These are phyloP conservation scores for Candida nonsorbophila DNA, from an alignment of 805 yeast species.

Conservation along the genomic window DNA sequence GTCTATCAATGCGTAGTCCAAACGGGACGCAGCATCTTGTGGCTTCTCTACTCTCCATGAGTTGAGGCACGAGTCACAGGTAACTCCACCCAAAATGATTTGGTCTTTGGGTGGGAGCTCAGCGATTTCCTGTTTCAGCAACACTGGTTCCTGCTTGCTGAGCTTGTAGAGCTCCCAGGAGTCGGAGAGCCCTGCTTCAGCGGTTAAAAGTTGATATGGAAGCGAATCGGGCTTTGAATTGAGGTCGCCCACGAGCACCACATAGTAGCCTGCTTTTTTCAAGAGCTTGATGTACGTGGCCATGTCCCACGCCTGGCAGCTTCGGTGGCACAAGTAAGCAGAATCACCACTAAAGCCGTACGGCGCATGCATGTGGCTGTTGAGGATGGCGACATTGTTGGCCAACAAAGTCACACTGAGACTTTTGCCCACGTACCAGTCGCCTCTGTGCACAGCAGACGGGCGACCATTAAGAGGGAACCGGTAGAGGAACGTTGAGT, in stretches of 20 bases:
- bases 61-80: slow-evolving; percentile 84
- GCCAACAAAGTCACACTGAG: slow-evolving; percentile 65
- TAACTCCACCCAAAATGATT: slow-evolving; percentile 68
- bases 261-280: slow-evolving; percentile 72
- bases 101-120: slow-evolving; percentile 43
- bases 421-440: slow-evolving; percentile 95
- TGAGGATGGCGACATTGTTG: slow-evolving; percentile 68
- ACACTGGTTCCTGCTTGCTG: slow-evolving; percentile 2
- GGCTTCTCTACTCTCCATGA: slow-evolving; percentile 69
- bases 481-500: slow-evolving; percentile 68
- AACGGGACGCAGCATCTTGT: slow-evolving; percentile 71
- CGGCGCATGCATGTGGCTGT: slow-evolving; percentile 98
- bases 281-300: slow-evolving; percentile 59
- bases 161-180: slow-evolving; percentile 69
- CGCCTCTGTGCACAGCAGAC: slow-evolving; percentile 89
- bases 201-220: slow-evolving; percentile 69
- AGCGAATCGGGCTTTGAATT: slow-evolving; percentile 85
- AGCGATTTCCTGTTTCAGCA: slow-evolving; percentile 14
- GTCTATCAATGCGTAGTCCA: slow-evolving; percentile 86
- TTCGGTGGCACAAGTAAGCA: slow-evolving; percentile 82
- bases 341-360: slow-evolving; percentile 75
- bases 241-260: slow-evolving; percentile 87
- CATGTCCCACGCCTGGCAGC: slow-evolving; percentile 96
- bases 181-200: slow-evolving; percentile 65
- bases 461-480: slow-evolving; percentile 95